phyloP scores from a whole-genome alignment of 306 rosid species.

The Oemleria cerasiformis region DNA sequence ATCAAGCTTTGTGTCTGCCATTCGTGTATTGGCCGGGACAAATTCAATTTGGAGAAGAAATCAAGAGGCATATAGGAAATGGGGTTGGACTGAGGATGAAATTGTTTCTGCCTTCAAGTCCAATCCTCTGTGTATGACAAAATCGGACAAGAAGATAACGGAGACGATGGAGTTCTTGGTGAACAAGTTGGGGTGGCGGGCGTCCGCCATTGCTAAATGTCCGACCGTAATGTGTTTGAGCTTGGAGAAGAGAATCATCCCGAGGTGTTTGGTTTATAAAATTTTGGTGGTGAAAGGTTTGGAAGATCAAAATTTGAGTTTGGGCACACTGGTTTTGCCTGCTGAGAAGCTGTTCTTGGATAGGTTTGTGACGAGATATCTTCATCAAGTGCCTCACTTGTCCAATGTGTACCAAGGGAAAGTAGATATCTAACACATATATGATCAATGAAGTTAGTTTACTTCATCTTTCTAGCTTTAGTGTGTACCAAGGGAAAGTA shows the following conservation, averaged over 20 bases:
- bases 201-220: not conserved
- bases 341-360: conserved; percentile 19
- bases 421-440: not conserved
- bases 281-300: conserved; percentile 28
- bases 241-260: conserved; percentile 31
- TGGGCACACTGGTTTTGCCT: not conserved
- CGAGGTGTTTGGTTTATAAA: conserved; percentile 26
- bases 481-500: conserved; percentile 23
- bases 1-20: conserved; percentile 17
- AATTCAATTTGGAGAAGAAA: conserved; percentile 4
- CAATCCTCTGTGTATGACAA: conserved; percentile 22
- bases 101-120: conserved; percentile 14
- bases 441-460: not conserved
- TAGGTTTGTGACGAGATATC: conserved; percentile 29
- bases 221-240: conserved; percentile 14
- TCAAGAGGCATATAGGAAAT: conserved; percentile 21
- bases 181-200: conserved; percentile 23
- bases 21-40: conserved; percentile 1
- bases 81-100: conserved; percentile 33
- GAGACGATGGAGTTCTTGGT: conserved; percentile 23
- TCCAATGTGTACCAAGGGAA: conserved; percentile 23
- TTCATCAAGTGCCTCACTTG: conserved; percentile 21
- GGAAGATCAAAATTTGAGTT: not conserved
- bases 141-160: conserved; percentile 25
- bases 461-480: too few species aligned